These are phyloP conservation scores for Remersonia thermophila DNA, from an alignment of 2,329 filamentous ascomycete species.

Conservation along the genomic window DNA sequence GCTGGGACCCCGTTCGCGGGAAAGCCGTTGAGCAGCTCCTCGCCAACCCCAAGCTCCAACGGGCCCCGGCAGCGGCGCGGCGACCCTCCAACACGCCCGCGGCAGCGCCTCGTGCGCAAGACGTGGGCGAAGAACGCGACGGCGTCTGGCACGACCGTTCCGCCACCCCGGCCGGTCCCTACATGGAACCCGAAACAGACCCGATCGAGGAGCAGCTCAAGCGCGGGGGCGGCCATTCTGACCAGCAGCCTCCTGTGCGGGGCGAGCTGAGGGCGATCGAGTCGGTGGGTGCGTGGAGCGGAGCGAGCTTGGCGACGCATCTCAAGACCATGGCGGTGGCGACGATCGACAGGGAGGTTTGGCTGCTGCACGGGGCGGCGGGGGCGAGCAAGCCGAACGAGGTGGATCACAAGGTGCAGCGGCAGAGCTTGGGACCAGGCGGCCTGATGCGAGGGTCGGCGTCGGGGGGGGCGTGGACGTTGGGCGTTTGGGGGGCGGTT, in stretches of 20 bases:
- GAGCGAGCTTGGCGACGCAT: constrained; percentile 57
- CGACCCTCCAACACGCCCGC: too few relatives aligned
- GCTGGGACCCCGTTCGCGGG: constrained; percentile 68
- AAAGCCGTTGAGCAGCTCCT: constrained; percentile 49
- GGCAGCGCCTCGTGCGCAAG: too few relatives aligned
- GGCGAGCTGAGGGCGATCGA: constrained; percentile 55
- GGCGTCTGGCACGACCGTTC: constrained; percentile 26
- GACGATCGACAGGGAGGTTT: constrained; percentile 59
- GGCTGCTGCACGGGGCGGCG: constrained; percentile 51
- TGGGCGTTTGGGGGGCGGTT: constrained; percentile 48
- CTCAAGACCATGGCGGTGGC: constrained; percentile 57
- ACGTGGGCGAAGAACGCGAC: constrained; percentile 21
- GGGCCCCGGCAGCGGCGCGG: constrained; percentile 8
- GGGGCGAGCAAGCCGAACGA: constrained; percentile 50
- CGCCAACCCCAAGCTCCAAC: constrained; percentile 32
- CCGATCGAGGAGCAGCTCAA: constrained; percentile 46
- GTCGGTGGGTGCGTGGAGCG: constrained; percentile 61
- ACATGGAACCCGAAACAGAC: constrained; percentile 34
- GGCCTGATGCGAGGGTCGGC: constrained; percentile 31
- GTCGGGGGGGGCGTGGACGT: constrained; percentile 42
- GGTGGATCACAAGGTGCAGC: constrained; percentile 42
- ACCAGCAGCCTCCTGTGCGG: constrained; percentile 25
- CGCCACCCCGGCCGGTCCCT: constrained; percentile 24
- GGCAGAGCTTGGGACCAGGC: constrained; percentile 52
- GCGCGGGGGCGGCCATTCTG: constrained; percentile 28